Evolutionary conservation across 2,329 filamentous ascomycete genomes (phyloP), one percentile per base, ranked within the genome.

Genomic region (Scleromitrula shiraiana): DNA sequence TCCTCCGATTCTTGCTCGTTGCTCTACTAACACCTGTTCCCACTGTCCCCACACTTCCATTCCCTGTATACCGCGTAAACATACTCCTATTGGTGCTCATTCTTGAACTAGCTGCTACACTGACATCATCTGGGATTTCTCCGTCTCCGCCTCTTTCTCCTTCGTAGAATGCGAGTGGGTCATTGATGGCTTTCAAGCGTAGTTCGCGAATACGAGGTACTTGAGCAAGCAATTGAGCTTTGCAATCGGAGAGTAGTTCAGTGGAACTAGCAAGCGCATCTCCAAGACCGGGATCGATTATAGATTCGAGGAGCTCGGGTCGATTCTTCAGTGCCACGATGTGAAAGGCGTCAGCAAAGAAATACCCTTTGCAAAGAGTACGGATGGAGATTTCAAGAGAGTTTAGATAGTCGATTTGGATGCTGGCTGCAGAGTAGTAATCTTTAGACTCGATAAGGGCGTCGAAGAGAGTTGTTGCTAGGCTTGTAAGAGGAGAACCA

Each of bases 171-270:
- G 84, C 83, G 26, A 96, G 72, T 0, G 93, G 93, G 59, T 98
- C 89, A 54, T 87, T 81, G 32, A 77, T 76, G 46, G 94, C 94
- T 62, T 88, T 90, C 45, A 74, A 71, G 1, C 91, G 82, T 22
- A 98, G 76, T 63, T 96, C 91, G 6, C 75, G 73, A 53, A 98
- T 81, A 15, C 93, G 84, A 0, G 91, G 89, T 0, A 95, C 80
- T 63, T 98, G 93, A 0, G 88, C 85, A 39, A 74, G 73, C 3
- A 97, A 75, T 65, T 98, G 93, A 0, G 74, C 74, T 64, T 88
- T 88, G 77, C 91, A 97, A 65, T 98, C 93, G 1, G 93, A 88
- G 9, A 98, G 78, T 51, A 97, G 82, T 64, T 97, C 93, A 1
- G 89, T 95, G 59, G 84, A 90, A 45, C 78, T 80, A 19, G 85